Percentiles rank a stretch among this genome's conserved stretches.
phyloP scores from a whole-genome alignment of 345 rosid species.

The Litchi chinensis region DNA sequence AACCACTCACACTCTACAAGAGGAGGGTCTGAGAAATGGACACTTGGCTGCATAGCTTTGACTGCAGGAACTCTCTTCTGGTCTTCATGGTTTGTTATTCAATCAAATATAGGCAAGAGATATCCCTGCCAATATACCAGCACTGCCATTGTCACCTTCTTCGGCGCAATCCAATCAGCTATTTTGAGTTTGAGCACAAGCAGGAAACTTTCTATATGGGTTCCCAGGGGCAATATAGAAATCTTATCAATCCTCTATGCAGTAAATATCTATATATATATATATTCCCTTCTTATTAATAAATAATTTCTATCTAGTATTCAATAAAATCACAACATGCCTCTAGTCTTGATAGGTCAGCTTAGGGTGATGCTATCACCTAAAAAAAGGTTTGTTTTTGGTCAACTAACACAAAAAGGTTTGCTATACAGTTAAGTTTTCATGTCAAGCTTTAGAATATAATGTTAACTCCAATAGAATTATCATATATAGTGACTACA shows the following conservation, averaged over 20 bases:
- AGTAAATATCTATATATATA: conserved; percentile 30
- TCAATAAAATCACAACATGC: too few relatives aligned
- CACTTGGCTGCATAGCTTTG: conserved; percentile 48
- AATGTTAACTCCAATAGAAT: background rate
- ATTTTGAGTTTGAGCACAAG: conserved; percentile 35
- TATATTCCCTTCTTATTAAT: too few relatives aligned
- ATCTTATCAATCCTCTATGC: conserved; percentile 48
- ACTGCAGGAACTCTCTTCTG: conserved; percentile 47
- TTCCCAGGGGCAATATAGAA: conserved; percentile 43
- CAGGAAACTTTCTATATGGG: conserved; percentile 50
- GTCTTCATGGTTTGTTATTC: conserved; percentile 64
- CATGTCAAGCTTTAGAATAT: background rate
- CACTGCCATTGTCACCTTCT: conserved; percentile 64
- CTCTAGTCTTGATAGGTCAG: background rate
- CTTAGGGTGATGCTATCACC: background rate
- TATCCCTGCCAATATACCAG: conserved; percentile 60
- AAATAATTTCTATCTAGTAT: too few relatives aligned
- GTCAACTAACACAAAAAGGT: background rate
- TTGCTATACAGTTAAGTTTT: background rate
- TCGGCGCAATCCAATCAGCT: conserved; percentile 64
- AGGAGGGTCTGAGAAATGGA: conserved; percentile 41
- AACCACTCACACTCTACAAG: conserved; percentile 15
- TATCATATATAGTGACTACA: background rate
- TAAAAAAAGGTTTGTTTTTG: background rate
- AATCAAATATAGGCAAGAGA: conserved; percentile 49